Base-by-base conservation (phyloP, 2,329 filamentous ascomycete species). In the Biscogniauxia mediterranea region DNA sequence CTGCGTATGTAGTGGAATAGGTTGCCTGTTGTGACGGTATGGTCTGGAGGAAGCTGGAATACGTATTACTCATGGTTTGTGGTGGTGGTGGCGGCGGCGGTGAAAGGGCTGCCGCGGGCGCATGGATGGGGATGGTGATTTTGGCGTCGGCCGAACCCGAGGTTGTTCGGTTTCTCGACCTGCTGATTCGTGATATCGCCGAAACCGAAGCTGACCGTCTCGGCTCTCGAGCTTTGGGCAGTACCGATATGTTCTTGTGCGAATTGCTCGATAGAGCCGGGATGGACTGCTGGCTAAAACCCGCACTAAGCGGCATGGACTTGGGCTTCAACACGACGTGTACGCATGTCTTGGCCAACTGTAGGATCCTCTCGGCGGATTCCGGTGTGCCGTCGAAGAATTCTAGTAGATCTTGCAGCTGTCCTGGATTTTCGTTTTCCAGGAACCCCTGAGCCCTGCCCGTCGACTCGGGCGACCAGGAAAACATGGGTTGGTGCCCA, bases 391-490 rank as follows among this genome's bases (percentile, higher is more conserved):
- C 81, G 5, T 83, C 85, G 69, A 88, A 89, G 68, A 87, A 87
- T 69, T 89, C 87, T 25, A 89, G 79, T 7, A 87, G 80, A 68
- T 89, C 87, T 69, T 88, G 84, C 9, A 89, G 75, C 64, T 87
- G 84, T 13, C 86, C 85, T 7, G 83, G 82, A 61, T 81, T 85
- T 71, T 88, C 85, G 59, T 86, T 85, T 70, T 89, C 85, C 32
- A 85, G 76, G 65, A 84, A 85, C 0, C 83, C 83, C 64, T 85
- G 83, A 1, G 83, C 81, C 56, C 83, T 78, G 1, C 83, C 83
- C 0, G 83, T 86, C 67, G 80, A 81, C 66, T 81, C 82, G 1
- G 81, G 77, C 59, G 84, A 81, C 87, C 87, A 89, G 58, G 85
- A 78, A 67, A 84, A 82, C 63, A 87, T 83, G 19, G 83, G 80